Evolutionary conservation across 768 basidiomycete species (phyloP).

Genomic region (Multifurca ochricompacta): DNA sequence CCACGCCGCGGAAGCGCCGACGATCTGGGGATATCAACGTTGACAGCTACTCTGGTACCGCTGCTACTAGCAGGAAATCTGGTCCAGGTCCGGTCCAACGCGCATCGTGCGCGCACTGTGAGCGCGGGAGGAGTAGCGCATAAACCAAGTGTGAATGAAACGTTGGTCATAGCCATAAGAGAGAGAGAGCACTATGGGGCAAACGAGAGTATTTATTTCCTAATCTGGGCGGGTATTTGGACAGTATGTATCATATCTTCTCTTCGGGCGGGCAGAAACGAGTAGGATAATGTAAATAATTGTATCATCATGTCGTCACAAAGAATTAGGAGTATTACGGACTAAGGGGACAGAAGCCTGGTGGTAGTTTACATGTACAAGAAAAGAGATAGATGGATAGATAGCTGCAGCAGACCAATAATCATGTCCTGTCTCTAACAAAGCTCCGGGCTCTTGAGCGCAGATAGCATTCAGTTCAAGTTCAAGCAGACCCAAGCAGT

Average conservation of each 20-base stretch:
- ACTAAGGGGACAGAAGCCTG: background rate
- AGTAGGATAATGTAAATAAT: background rate
- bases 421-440: background rate
- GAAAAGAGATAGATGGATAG: background rate
- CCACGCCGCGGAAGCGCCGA: background rate
- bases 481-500: too few relatives aligned
- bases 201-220: background rate
- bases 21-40: slow-evolving; percentile 2
- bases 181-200: background rate
- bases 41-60: background rate
- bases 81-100: background rate
- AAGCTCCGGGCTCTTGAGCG: too few relatives aligned
- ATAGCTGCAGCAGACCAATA: background rate
- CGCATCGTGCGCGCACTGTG: slow-evolving; percentile 8
- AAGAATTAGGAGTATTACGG: background rate
- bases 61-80: background rate
- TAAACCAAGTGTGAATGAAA: background rate
- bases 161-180: background rate
- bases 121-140: background rate
- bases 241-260: background rate
- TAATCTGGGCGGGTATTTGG: too few relatives aligned
- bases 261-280: background rate
- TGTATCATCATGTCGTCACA: background rate
- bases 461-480: too few relatives aligned
- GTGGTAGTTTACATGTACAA: background rate